Percentiles rank a stretch among this genome's conserved stretches.
Conservation (phyloP, 768 basidiomycete genomes). For the Boletus sensibilis region DNA sequence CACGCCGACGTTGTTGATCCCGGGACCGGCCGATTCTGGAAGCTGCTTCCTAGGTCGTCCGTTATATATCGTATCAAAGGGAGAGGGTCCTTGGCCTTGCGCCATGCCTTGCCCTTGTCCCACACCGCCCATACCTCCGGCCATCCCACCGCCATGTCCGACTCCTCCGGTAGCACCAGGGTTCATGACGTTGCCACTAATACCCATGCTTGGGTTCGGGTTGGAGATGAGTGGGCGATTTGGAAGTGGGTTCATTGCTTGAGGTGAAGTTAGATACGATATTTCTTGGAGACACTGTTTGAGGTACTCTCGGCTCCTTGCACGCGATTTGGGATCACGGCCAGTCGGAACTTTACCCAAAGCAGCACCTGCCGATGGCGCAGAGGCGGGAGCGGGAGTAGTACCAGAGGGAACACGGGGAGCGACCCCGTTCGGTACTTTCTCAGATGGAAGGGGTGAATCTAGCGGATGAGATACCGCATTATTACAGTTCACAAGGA, state of each 20-base stretch:
- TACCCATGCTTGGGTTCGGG: slow-evolving; percentile 34
- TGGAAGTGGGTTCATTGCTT: slow-evolving; percentile 95
- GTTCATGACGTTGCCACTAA: slow-evolving; percentile 20
- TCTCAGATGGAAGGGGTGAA: slow-evolving; percentile 70
- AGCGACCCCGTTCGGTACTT: slow-evolving; percentile 59
- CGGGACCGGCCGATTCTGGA: slow-evolving; percentile 52
- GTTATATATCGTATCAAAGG: slow-evolving; percentile 76
- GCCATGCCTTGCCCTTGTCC: slow-evolving; percentile 19
- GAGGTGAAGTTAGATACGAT: slow-evolving; percentile 93
- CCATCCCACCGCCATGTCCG: slow-evolving; percentile 11
- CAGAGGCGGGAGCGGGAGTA: slow-evolving; percentile 15
- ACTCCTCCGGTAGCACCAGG: slow-evolving; percentile 13
- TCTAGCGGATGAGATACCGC: slow-evolving; percentile 43
- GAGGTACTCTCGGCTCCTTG: slow-evolving; percentile 92
- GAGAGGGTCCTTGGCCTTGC: slow-evolving; percentile 35
- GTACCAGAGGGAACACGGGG: slow-evolving; percentile 58
- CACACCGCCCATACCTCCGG: slow-evolving; percentile 10
- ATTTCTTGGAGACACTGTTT: slow-evolving; percentile 99
- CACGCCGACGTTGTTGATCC: slow-evolving; percentile 45
- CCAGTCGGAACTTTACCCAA: slow-evolving; percentile 73
- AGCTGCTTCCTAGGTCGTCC: slow-evolving; percentile 80
- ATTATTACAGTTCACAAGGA: slow-evolving; percentile 1
- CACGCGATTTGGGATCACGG: slow-evolving; percentile 93
- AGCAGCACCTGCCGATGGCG: slow-evolving; percentile 41
- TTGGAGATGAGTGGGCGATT: slow-evolving; percentile 73